Evolutionary conservation across 2,329 filamentous ascomycete species (phyloP).

Genomic region (Cytospora leucostoma): DNA sequence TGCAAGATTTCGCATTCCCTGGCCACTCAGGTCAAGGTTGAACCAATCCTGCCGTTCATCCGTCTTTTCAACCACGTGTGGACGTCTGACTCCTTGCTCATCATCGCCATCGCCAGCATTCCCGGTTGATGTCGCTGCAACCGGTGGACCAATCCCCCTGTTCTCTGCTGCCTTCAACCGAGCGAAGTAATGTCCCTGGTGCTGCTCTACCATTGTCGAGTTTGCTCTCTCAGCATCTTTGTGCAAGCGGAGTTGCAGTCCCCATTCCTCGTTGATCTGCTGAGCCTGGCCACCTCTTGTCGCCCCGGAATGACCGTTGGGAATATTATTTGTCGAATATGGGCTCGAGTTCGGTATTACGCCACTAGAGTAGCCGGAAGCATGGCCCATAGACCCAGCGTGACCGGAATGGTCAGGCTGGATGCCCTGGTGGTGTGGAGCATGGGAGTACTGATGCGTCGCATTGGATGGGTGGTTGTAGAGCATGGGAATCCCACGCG

Average conservation of each 20-base stretch:
- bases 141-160: conserved; percentile 61
- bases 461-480: conserved; percentile 69
- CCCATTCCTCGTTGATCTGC: conserved; percentile 72
- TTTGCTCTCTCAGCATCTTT: conserved; percentile 74
- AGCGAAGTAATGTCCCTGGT: conserved; percentile 71
- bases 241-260: conserved; percentile 78
- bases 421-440: conserved; percentile 63
- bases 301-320: conserved; percentile 57
- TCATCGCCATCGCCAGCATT: conserved; percentile 56
- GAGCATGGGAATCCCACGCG: conserved; percentile 55
- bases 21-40: conserved; percentile 93
- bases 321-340: conserved; percentile 55
- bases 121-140: conserved; percentile 50
- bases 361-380: conserved; percentile 63
- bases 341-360: conserved; percentile 66
- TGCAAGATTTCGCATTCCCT: conserved; percentile 83
- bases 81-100: conserved; percentile 58
- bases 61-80: conserved; percentile 66
- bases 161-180: conserved; percentile 70
- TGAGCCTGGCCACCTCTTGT: conserved; percentile 53
- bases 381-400: conserved; percentile 58
- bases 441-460: conserved; percentile 62
- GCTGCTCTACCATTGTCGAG: conserved; percentile 69
- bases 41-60: conserved; percentile 82
- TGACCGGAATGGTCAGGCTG: conserved; percentile 60